Percentiles rank a stretch among this genome's conserved stretches.
Evolutionary conservation across 768 basidiomycete genomes (phyloP).

Genomic region (Pluteus cervinus): DNA sequence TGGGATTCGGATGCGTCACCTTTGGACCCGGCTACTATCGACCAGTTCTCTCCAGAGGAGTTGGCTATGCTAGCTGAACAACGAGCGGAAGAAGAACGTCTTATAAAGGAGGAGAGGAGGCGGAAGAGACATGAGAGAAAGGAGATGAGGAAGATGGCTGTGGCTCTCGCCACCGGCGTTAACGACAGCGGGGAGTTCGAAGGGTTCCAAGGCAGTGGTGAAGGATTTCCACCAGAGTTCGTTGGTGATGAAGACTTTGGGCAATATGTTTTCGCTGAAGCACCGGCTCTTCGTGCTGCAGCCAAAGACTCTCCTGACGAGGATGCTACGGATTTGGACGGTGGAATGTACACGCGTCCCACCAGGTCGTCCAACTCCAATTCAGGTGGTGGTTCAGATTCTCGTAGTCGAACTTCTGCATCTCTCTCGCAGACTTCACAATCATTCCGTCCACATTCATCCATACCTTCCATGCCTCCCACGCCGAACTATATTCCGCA

Average conservation of each 20-base stretch:
- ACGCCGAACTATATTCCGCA: constrained; percentile 9
- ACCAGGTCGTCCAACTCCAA: constrained; percentile 16
- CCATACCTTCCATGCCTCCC: constrained; percentile 4
- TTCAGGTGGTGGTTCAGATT: constrained; percentile 45
- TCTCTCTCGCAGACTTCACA: constrained; percentile 27
- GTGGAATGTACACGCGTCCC: constrained; percentile 42
- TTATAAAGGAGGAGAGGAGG: constrained; percentile 44
- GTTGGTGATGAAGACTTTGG: no score
- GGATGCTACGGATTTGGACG: constrained; percentile 55
- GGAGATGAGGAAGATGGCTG: constrained; percentile 34
- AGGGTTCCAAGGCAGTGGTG: constrained; percentile 57
- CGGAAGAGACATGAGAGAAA: constrained; percentile 38
- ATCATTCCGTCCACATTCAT: constrained; percentile 9
- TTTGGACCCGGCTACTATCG: constrained; percentile 53
- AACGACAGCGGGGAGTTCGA: constrained; percentile 45
- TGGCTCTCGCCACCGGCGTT: constrained; percentile 30
- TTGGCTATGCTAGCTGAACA: no score
- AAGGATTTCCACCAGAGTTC: constrained; percentile 5
- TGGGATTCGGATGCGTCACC: constrained; percentile 70
- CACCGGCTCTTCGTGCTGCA: constrained; percentile 5
- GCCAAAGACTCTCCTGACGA: constrained; percentile 25
- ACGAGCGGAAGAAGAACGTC: constrained; percentile 31
- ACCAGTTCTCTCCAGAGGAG: constrained; percentile 39
- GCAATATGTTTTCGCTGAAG: no score
- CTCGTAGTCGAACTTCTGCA: constrained; percentile 55